A percentile compares a stretch with the other conserved stretches of the same genome.
Conservation (phyloP, 2,329 filamentous ascomycete genomes). For the Furcasterigmium sp. region DNA sequence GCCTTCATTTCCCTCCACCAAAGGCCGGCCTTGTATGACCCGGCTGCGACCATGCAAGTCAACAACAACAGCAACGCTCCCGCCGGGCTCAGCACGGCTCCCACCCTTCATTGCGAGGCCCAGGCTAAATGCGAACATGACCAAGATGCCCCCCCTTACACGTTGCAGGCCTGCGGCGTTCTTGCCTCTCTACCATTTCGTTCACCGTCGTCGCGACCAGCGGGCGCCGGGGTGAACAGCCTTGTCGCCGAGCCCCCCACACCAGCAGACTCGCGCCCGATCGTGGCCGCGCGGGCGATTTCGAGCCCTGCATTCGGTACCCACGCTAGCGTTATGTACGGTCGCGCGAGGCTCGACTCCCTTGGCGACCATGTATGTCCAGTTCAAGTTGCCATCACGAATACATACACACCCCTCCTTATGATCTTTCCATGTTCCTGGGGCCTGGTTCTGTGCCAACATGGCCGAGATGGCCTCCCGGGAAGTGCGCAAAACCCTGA, state of each 20-base stretch:
- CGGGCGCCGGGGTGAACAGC: too few relatives aligned
- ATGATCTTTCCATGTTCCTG: too few relatives aligned
- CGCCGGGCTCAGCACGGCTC: not conserved
- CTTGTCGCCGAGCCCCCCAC: not conserved
- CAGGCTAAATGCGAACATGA: not conserved
- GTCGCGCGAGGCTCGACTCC: conserved; percentile 1
- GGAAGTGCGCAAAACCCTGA: too few relatives aligned
- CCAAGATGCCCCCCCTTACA: not conserved
- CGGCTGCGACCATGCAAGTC: too few relatives aligned
- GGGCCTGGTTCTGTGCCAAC: too few relatives aligned
- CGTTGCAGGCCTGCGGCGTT: not conserved
- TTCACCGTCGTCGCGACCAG: too few relatives aligned
- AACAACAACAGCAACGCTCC: too few relatives aligned
- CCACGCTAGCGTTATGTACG: conserved; percentile 4
- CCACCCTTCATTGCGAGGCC: not conserved
- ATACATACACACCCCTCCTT: too few relatives aligned
- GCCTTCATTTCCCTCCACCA: not conserved
- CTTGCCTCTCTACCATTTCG: too few relatives aligned
- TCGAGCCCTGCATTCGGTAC: not conserved
- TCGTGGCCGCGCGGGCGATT: not conserved
- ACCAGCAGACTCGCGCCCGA: not conserved
- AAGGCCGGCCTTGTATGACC: too few relatives aligned
- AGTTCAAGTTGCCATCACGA: too few relatives aligned
- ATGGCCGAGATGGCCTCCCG: too few relatives aligned
- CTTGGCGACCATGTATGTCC: not conserved